Evolutionary conservation across 768 basidiomycete species (phyloP), one percentile per base, ranked within the genome.

Genomic region (Vishniacozyma victoriae): DNA sequence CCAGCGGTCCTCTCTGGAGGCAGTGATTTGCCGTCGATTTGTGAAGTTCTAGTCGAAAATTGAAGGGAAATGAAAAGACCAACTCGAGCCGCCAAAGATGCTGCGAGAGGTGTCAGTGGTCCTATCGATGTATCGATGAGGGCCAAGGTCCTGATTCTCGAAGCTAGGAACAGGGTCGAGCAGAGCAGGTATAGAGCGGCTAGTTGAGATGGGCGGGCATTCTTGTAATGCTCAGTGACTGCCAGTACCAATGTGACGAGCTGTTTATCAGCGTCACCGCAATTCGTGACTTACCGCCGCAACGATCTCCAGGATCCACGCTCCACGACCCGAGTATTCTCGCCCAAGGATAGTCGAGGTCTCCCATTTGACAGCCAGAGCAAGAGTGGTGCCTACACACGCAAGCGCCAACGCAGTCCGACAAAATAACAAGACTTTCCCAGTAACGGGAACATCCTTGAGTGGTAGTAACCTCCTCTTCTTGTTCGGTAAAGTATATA

Each of bases 151-250:
- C 55, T 44, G 22, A 56, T 18, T 18, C 50, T 35, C 11, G 39
- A 35, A 19, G 41, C 45, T 26, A 24, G n/a, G 22, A 56, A 46
- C 4, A 56, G 41, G 11, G 39, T 24, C 18, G 39, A 41, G n/a
- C 48, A 27, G 16, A 56, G 46, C 19, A 52, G 50, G 35, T 56
- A 56, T 14, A 56, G 36, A 2, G 50, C 49, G 15, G 55, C 35
- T 7, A 41, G 44, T 33, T 48, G 50, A 12, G 55, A 56, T 5
- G 44, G 46, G 5, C 55, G 40, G 15, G 15, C 29, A 33, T 38
- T 23, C 19, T 31, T 29, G 35, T 36, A 42, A 25, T 52, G 50
- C 37, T 56, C 55, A 7, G 48, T 26, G 3, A 29, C 13, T 23
- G 41, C 38, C 15, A 45, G 26, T 11, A 54, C 12, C 18, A 14